Evolutionary conservation across 1,284 basidiomycete genomes (phyloP), one percentile per base, ranked within the genome.

Genomic region (Apiotrichum sp.): DNA sequence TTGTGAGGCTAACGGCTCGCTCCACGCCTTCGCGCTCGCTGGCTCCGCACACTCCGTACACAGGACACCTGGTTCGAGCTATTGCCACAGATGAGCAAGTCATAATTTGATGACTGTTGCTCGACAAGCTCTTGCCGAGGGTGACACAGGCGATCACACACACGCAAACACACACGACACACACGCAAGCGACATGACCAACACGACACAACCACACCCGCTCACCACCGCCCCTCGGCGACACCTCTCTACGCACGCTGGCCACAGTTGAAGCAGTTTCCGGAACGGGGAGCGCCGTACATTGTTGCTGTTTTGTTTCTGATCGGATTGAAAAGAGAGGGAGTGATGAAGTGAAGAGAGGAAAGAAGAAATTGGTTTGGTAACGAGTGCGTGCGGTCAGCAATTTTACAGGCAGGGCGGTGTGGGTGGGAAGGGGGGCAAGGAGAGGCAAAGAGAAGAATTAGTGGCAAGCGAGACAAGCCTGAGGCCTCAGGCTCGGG

Each of bases 241-340:
- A 38, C 42, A 53, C 50, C 56, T 42, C 52, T 38, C 57, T 52
- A 72, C 72, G 59, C 67, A 73, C 73, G 68, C 58, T 65, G 64
- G 62, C 73, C 73, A 65, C 73, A 75, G 69, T 75, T 75, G 70
- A 75, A 75, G 64, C 73, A 75, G 63, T 70, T 71, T 57, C 67
- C 66, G 53, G 65, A 64, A 62, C 68, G 65, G 56, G 60, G 59
- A 55, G 62, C 58, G 56, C 70, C 69, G 69, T 66, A 72, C 69
- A 71, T 70, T 63, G 56, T 61, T 63, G 59, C 35, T 38, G 36
- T 47, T 61, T 45, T 57, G 38, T 51, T 53, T 44, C 56, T 53
- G 52, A 22, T 44, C 31, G 34, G 33, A 33, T 29, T 22, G 9
- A 33, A 32, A 34, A 29, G 50, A 43, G 43, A 35, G 38, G n/a